These are phyloP conservation scores for Suhomyces kunorum DNA, from an alignment of 1,139 yeast genomes.

Conservation along the genomic window DNA sequence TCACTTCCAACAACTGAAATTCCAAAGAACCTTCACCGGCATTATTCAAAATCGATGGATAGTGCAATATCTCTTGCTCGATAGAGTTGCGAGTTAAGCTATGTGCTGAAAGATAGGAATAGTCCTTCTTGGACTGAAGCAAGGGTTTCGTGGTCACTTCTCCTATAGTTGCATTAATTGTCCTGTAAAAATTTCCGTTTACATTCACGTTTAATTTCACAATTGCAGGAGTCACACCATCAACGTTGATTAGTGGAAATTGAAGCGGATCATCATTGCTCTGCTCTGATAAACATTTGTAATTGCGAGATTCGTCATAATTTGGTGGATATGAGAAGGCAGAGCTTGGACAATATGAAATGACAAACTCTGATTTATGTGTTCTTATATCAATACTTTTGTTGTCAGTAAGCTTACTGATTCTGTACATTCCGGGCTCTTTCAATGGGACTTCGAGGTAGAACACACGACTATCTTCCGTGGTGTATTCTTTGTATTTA, in stretches of 20 bases:
- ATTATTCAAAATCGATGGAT: slow-evolving; percentile 24
- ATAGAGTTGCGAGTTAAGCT: slow-evolving; percentile 34
- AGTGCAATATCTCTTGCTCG: slow-evolving; percentile 37
- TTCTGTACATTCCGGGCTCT: slow-evolving; percentile 72
- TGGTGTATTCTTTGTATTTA: slow-evolving; percentile 23
- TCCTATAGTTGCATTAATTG: slow-evolving; percentile 28
- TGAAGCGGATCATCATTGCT: slow-evolving; percentile 49
- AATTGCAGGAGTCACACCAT: slow-evolving; percentile 76
- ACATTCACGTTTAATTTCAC: slow-evolving; percentile 60
- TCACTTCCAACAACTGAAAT: slow-evolving; percentile 65
- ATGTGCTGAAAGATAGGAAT: slow-evolving; percentile 28
- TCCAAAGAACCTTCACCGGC: slow-evolving; percentile 59
- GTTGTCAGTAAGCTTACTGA: slow-evolving; percentile 64
- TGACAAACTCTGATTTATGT: slow-evolving; percentile 61
- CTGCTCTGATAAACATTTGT: slow-evolving; percentile 56
- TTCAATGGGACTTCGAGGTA: slow-evolving; percentile 60
- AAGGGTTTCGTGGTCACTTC: slow-evolving; percentile 6
- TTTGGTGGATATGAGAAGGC: slow-evolving; percentile 41
- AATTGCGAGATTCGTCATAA: slow-evolving; percentile 26
- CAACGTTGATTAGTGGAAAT: slow-evolving; percentile 51
- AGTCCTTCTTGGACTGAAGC: slow-evolving; percentile 15
- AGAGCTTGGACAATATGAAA: slow-evolving; percentile 80
- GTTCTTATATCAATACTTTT: slow-evolving; percentile 66
- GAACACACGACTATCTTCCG: slow-evolving; percentile 36
- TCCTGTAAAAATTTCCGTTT: slow-evolving; percentile 41